Evolutionary conservation across 2,329 filamentous ascomycete species (phyloP).

Genomic region (Hypoxylon sp.): DNA sequence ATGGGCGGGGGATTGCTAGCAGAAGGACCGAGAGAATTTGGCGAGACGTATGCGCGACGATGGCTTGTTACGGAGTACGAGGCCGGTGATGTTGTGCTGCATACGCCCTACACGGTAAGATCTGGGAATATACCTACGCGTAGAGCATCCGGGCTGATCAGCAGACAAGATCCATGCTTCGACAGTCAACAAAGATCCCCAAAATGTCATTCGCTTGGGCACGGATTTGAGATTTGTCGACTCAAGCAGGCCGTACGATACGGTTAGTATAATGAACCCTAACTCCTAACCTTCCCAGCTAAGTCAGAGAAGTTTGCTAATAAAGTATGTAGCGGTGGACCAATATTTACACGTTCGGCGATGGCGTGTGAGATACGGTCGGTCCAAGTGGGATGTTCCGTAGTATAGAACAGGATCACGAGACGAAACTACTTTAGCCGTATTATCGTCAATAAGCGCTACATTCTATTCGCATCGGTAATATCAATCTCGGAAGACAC

Average conservation of each 20-base stretch:
- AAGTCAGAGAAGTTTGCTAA: slow-evolving; percentile 5
- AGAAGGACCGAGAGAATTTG: slow-evolving; percentile 61
- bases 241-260: slow-evolving; percentile 65
- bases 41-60: slow-evolving; percentile 47
- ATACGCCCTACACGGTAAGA: slow-evolving; percentile 56
- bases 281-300: too few species aligned
- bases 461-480: too few species aligned
- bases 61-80: slow-evolving; percentile 59
- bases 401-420: not conserved
- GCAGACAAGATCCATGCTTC: slow-evolving; percentile 68
- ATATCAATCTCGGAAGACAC: too few species aligned
- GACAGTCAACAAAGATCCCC: slow-evolving; percentile 67
- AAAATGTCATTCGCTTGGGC: slow-evolving; percentile 67
- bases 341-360: slow-evolving; percentile 56
- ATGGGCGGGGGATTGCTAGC: slow-evolving; percentile 68
- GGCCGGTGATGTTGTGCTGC: slow-evolving; percentile 60
- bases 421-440: not conserved
- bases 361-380: slow-evolving; percentile 45
- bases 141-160: slow-evolving; percentile 16
- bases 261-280: slow-evolving; percentile 50
- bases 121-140: not conserved
- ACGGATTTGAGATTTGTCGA: slow-evolving; percentile 71
- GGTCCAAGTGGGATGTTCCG: not conserved
- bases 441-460: not conserved
- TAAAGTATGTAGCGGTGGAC: slow-evolving; percentile 55